Conservation (phyloP, 2,329 filamentous ascomycete genomes). For the Volutella citrinella region DNA sequence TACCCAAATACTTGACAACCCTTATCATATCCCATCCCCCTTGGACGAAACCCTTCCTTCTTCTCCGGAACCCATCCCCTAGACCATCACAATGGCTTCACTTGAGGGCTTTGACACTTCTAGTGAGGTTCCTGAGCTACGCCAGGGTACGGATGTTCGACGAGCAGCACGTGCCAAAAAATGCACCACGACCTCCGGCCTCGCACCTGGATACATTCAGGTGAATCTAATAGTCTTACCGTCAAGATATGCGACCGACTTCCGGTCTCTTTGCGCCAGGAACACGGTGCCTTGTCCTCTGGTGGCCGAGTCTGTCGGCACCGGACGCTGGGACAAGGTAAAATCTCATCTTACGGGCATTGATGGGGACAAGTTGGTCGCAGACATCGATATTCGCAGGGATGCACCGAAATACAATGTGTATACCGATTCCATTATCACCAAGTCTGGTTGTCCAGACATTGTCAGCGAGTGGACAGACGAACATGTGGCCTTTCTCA, state of each 20-base stretch:
- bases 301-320: conserved; percentile 46
- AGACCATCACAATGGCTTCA: no score
- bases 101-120: no score
- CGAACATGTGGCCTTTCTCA: conserved; percentile 59
- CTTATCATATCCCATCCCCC: no score
- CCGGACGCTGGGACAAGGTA: conserved; percentile 40
- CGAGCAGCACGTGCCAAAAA: conserved; percentile 39
- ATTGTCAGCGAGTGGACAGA: conserved; percentile 51
- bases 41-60: no score
- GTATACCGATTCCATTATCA: conserved; percentile 46
- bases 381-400: conserved; percentile 49
- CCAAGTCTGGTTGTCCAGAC: conserved; percentile 36
- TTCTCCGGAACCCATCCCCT: no score
- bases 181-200: conserved; percentile 49
- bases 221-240: conserved; percentile 62
- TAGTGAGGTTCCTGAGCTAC: no score
- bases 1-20: no score
- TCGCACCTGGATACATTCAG: conserved; percentile 55
- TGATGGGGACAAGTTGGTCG: conserved; percentile 9
- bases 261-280: conserved; percentile 54
- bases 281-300: conserved; percentile 63
- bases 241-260: conserved; percentile 53
- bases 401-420: conserved; percentile 59
- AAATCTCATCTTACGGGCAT: conserved; percentile 25
- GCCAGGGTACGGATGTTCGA: no score